phyloP scores from a whole-genome alignment of 352 stramenopile genomes.

The Globisporangium nagaii region DNA sequence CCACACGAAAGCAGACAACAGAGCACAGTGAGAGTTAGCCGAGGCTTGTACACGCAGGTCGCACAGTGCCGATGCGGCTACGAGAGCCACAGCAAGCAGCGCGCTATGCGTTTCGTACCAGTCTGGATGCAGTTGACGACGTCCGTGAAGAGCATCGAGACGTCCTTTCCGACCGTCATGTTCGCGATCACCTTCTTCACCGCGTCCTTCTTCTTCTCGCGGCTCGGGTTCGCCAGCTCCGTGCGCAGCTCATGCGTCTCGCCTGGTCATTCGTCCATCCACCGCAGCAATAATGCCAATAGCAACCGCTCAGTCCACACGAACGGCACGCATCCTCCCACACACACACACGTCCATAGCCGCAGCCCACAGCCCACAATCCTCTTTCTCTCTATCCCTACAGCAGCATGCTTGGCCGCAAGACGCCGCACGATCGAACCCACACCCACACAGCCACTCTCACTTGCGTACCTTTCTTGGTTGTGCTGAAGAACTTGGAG shows the following conservation, averaged over 20 bases:
- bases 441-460: background rate
- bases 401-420: too few species aligned
- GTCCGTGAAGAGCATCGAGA: slow-evolving; percentile 98
- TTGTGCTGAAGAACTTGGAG: slow-evolving; percentile 98
- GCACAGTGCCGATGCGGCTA: too few species aligned
- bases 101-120: slow-evolving; percentile 50
- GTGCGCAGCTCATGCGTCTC: slow-evolving; percentile 97
- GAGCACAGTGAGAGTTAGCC: too few species aligned
- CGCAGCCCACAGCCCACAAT: too few species aligned
- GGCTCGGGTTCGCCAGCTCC: slow-evolving; percentile 96
- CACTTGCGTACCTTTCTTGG: slow-evolving; percentile 93
- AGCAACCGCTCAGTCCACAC: background rate
- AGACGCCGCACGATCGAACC: too few species aligned
- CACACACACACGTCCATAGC: background rate
- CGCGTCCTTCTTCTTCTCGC: slow-evolving; percentile 98
- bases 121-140: slow-evolving; percentile 99
- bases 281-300: background rate
- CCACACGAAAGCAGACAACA: background rate
- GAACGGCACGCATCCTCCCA: background rate
- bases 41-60: too few species aligned
- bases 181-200: slow-evolving; percentile 99
- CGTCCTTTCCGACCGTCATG: slow-evolving; percentile 99
- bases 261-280: slow-evolving; percentile 22
- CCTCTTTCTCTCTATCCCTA: too few species aligned
- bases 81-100: too few species aligned